Base-by-base conservation (phyloP, 306 rosid species). In the Ceratonia siliqua region DNA sequence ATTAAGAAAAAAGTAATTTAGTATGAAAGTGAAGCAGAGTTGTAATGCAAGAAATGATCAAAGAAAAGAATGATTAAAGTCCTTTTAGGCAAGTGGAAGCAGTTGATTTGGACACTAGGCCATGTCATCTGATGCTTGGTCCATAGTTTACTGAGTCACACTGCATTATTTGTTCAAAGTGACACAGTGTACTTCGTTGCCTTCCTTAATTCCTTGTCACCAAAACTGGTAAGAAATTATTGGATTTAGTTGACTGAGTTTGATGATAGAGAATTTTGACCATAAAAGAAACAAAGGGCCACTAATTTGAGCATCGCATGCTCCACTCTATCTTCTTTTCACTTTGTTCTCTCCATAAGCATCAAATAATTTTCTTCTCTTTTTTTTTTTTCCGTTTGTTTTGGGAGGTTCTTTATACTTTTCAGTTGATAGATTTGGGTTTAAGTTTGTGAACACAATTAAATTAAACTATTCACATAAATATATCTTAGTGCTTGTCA, bases 221-320 rank as follows among this genome's bases (percentile, higher is more conserved):
- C 22, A 66, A 21, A 56, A 28, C 43, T 30, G 27, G 58, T 30
- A 17, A 41, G 43, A 43, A 62, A 63, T 54, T 49, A 55, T 25
- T 18, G 70, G 75, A 68, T 62, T 22, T 33, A 42, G 52, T 72
- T 58, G 79, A 73, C 46, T 45, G 59, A 57, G 69, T 17, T 76
- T 69, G 62, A 11, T 62, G 4, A 54, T 54, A 4, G 21, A 8
- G 15, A 35, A 81, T 87, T 74, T 74, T 77, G 84, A 83, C 84
- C 22, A 20, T 45, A 39, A 35, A 73, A 6, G 39, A 77, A 74
- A 67, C 68, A 39, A 71, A 79, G 39, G 77, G 87, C 77, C 87
- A 83, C 80, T 75, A 63, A 68, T 67, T 61, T 73, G 32, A 77
- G 91, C 88, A 87, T 85, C 89, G 52, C 58, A 61, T 84, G 79